Evolutionary conservation across 192 early-diverging fungal species (phyloP).

Genomic region (Umbelopsis vinacea): DNA sequence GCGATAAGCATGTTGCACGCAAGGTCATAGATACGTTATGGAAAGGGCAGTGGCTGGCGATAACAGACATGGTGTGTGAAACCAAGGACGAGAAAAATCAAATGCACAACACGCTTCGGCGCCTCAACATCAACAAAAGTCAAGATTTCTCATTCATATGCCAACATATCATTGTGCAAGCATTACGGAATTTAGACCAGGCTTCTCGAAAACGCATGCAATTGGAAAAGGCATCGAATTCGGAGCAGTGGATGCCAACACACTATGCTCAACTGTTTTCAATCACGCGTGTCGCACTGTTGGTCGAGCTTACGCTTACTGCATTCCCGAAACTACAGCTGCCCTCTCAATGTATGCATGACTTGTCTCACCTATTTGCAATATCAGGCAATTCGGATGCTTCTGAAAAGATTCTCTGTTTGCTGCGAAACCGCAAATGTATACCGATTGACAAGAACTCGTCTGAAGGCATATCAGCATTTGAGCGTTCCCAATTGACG

Average conservation of each 20-base stretch:
- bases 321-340: neutral
- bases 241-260: neutral
- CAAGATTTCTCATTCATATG: constrained; percentile 9
- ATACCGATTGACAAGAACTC: neutral
- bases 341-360: constrained; percentile 1
- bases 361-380: constrained; percentile 1
- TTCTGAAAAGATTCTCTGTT: neutral
- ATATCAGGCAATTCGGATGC: constrained; percentile 3
- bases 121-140: neutral
- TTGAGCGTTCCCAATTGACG: neutral
- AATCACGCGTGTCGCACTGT: neutral
- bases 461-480: neutral
- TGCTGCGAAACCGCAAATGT: neutral
- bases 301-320: neutral
- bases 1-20: neutral
- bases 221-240: neutral
- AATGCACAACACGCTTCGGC: neutral
- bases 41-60: constrained; percentile 18
- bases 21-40: neutral
- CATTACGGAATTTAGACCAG: constrained; percentile 1
- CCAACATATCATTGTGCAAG: constrained; percentile 7
- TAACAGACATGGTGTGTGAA: neutral
- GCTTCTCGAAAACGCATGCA: neutral
- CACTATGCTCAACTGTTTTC: neutral
- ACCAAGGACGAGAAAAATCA: neutral